Evolutionary conservation across 208 protist genomes (phyloP), one percentile per base, ranked within the genome.

Genomic region (Tritrichomonas foetus): DNA sequence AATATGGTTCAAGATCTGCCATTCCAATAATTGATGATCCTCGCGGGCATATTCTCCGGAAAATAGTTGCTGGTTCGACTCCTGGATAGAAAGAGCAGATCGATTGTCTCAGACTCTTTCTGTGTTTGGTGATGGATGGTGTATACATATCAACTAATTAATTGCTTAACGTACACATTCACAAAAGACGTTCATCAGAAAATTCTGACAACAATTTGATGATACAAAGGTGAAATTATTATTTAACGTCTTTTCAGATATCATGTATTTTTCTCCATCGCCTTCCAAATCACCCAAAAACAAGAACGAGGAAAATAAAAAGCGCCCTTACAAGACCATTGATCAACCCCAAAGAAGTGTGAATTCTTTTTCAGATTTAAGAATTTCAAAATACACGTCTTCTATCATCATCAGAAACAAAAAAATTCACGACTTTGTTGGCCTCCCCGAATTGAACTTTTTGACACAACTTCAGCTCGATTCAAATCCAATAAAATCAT

Each of bases 131-230:
- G 13, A 50, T 82, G 20, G n/a, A n/a, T 49, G 74, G 74, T 2
- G 74, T 82, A 30, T 50, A 82, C 74, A 82, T 82, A 16, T 47
- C n/a, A n/a, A 13, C 20, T 13, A 75, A 36, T 75, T 75, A 44
- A 72, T 72, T 64, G 9, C 69, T 75, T 75, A 75, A 75, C 69
- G 69, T 75, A 75, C 69, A 44, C n/a, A n/a, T n/a, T n/a, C n/a
- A n/a, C n/a, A n/a, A n/a, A n/a, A n/a, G n/a, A n/a, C n/a, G n/a
- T n/a, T n/a, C n/a, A n/a, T n/a, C n/a, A n/a, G n/a, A n/a, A n/a
- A n/a, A n/a, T n/a, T n/a, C n/a, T n/a, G n/a, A n/a, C n/a, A n/a
- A n/a, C n/a, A n/a, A n/a, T n/a, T n/a, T n/a, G n/a, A n/a, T n/a
- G n/a, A n/a, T n/a, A n/a, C n/a, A n/a, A n/a, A n/a, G n/a, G n/a